A percentile compares a stretch with the other conserved stretches of the same genome.
Conservation (phyloP, 768 basidiomycete genomes). For the Neoboletus magnificus region DNA sequence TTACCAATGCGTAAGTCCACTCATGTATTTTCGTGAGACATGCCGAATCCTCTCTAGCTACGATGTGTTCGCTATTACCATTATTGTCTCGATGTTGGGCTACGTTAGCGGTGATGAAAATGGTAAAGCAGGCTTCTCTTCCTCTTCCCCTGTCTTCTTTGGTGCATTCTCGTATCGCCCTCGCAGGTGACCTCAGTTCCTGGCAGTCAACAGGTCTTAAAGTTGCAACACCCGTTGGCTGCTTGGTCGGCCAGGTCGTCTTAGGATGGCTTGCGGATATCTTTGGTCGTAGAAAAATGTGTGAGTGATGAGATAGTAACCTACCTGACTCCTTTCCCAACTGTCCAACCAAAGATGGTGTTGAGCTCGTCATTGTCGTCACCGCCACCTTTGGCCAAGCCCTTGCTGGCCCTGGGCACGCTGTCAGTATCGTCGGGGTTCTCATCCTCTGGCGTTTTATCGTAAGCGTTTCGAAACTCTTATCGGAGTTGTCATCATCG, state of each 20-base stretch:
- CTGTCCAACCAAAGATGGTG: conserved; percentile 36
- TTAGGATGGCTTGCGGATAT: conserved; percentile 78
- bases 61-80: conserved; percentile 87
- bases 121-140: conserved; percentile 1
- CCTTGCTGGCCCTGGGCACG: conserved; percentile 58
- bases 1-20: conserved; percentile 70
- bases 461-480: conserved; percentile 27
- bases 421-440: conserved; percentile 63
- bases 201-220: conserved; percentile 78
- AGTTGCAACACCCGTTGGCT: conserved; percentile 72
- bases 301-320: conserved; percentile 40
- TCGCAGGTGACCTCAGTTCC: conserved; percentile 33
- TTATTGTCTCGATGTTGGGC: conserved; percentile 78
- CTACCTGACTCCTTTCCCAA: background rate
- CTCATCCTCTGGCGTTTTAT: conserved; percentile 84
- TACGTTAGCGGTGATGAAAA: conserved; percentile 61
- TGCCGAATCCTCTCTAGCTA: conserved; percentile 37
- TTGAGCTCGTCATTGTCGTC: conserved; percentile 70
- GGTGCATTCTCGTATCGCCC: background rate
- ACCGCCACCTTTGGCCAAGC: conserved; percentile 77
- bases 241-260: conserved; percentile 65
- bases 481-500: background rate
- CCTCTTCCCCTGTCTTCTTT: background rate
- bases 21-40: background rate
- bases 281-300: conserved; percentile 76